Evolutionary conservation across 805 yeast genomes (phyloP), one percentile per base, ranked within the genome.

Genomic region (Barnettozyma vustinii): DNA sequence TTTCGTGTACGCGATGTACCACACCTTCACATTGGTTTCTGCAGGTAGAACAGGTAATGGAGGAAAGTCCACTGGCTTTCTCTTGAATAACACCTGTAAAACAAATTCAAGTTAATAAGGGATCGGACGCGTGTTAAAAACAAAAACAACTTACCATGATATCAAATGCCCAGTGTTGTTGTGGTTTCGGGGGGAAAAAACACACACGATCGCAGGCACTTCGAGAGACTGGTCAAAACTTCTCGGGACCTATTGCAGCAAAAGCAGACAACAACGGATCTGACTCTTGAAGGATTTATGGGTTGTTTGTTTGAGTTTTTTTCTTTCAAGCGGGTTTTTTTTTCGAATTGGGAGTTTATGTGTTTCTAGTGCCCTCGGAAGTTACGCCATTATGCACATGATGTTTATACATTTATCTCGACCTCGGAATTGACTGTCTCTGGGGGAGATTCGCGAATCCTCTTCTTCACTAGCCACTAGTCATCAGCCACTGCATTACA

Each of bases 1-100:
- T 46, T 83, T 83, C 1, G 98, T 94, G 56, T 83, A 83, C 10
- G 85, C 81, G 45, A 92, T 90, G 57, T 72, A 73, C 88, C 90
- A 94, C 2, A 90, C 96, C 46, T 81, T 80, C 6, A 81, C 72
- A 42, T 74, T 70, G 39, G 76, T 60, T 57, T 83, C 80, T 3
- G 56, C 59, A 0, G 91, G 90, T 2, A 83, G 58, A 10, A 73
- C 68, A 1, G 79, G 80, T 1, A 87, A 83, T 15, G 74, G 75
- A 13, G 77, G 75, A 51, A 78, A 76, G 2, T 72, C 70, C 39
- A 86, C 88, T 33, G 83, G 83, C 62, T 86, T 85, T 52, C 92
- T 72, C 61, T 85, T 86, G 68, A 81, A 86, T 32, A 84, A 69
- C 40, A 87, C 96, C 96, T 84, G 42, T 15, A 72, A 26, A 30